These are phyloP conservation scores for Gamsiella multidivaricata DNA, from an alignment of 192 early-diverging fungal genomes.

Conservation along the genomic window DNA sequence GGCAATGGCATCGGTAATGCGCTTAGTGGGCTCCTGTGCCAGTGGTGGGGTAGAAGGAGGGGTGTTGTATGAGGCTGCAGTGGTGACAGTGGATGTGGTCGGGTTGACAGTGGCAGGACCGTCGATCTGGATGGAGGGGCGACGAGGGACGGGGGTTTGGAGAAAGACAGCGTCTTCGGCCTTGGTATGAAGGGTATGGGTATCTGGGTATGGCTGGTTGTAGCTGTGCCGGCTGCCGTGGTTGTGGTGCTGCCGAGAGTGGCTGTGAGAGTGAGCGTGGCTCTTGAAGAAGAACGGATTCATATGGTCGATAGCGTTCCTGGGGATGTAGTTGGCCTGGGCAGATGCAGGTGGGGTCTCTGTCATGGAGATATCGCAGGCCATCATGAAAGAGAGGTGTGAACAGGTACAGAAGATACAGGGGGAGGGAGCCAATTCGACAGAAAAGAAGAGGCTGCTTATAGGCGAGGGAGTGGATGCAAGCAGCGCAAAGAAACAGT, in stretches of 20 bases:
- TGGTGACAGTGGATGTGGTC: neutral
- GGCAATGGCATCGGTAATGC: slow-evolving; percentile 18
- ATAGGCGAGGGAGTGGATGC: neutral
- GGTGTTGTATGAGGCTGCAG: slow-evolving; percentile 29
- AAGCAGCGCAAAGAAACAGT: too few species aligned
- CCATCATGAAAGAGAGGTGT: neutral
- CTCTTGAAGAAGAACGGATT: slow-evolving; percentile 43
- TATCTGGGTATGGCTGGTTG: slow-evolving; percentile 3
- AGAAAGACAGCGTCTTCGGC: neutral
- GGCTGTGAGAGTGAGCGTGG: slow-evolving; percentile 22
- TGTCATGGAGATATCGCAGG: slow-evolving; percentile 23
- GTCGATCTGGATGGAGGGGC: slow-evolving; percentile 28
- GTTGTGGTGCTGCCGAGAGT: slow-evolving; percentile 8
- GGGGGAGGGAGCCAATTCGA: neutral
- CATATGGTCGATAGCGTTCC: slow-evolving; percentile 44
- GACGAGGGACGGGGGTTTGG: slow-evolving; percentile 37
- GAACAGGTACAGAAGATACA: neutral
- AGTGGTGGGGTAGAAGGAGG: slow-evolving; percentile 50
- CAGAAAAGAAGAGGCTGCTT: too few species aligned
- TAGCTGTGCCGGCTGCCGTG: slow-evolving; percentile 3
- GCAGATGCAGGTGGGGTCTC: slow-evolving; percentile 6
- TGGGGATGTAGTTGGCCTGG: slow-evolving; percentile 29
- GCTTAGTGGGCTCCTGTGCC: neutral
- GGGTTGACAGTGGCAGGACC: neutral
- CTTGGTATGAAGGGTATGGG: neutral